phyloP scores from a whole-genome alignment of 257 asterid species.

The Solanum commersonii region DNA sequence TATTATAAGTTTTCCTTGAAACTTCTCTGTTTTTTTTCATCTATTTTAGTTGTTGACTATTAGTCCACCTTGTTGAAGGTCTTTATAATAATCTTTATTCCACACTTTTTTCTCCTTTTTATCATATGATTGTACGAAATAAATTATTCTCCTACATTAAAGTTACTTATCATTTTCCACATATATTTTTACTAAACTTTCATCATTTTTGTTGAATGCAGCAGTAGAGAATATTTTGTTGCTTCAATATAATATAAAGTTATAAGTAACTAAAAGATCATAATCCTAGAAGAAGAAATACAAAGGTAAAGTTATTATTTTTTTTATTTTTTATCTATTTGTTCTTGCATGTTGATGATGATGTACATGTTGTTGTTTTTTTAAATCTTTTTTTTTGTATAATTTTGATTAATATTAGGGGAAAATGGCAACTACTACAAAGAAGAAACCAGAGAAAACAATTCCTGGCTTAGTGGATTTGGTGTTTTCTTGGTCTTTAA shows the following conservation, averaged over 20 bases:
- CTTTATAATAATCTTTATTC: background rate
- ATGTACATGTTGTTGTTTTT: background rate
- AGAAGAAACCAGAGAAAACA: background rate
- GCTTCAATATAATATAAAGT: background rate
- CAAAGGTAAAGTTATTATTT: background rate
- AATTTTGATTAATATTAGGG: background rate
- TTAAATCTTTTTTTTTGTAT: background rate
- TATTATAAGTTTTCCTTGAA: background rate
- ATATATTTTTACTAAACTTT: background rate
- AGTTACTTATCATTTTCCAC: background rate
- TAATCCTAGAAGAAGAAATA: background rate
- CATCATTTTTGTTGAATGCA: background rate
- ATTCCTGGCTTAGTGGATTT: background rate
- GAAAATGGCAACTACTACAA: background rate
- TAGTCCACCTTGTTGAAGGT: background rate
- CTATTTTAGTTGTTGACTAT: background rate
- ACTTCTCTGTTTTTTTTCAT: background rate
- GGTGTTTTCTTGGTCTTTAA: slow-evolving; percentile 39
- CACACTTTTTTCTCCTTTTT: background rate
- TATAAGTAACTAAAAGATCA: background rate
- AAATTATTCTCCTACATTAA: background rate
- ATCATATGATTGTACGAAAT: background rate
- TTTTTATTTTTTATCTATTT: background rate
- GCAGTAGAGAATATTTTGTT: background rate
- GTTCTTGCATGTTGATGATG: background rate